phyloP scores from a whole-genome alignment of 2,329 filamentous ascomycete species.

The Aspergillus pseudoglaucus region DNA sequence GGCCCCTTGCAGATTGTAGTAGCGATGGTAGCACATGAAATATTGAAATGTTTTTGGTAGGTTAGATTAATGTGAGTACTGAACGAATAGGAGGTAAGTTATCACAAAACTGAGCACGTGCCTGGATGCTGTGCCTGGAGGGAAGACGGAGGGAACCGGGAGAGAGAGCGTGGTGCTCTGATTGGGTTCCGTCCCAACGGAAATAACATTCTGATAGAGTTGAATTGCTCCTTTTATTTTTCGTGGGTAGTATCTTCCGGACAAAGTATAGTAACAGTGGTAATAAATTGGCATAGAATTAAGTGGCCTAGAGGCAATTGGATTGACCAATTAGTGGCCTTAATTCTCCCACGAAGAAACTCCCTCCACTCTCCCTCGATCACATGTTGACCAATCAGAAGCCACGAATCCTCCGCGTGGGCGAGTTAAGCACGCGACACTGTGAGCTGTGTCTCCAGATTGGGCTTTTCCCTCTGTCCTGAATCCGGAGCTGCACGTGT shows the following conservation, averaged over 20 bases:
- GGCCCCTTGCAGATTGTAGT: constrained; percentile 3
- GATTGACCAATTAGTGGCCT: neutral
- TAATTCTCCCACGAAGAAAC: neutral
- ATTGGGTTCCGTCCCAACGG: too few relatives aligned
- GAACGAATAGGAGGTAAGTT: neutral
- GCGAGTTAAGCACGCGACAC: constrained; percentile 32
- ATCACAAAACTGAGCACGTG: neutral
- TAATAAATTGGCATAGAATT: neutral
- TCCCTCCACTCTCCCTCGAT: neutral
- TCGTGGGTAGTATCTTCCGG: too few relatives aligned
- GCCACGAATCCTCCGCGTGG: constrained; percentile 21
- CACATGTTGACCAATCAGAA: constrained; percentile 20
- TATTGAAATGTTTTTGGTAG: constrained; percentile 19
- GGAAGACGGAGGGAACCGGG: neutral
- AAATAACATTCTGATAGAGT: too few relatives aligned
- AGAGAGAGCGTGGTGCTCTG: neutral
- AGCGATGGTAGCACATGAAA: constrained; percentile 17
- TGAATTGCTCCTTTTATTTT: too few relatives aligned
- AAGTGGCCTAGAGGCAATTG: neutral
- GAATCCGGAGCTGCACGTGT: too few relatives aligned
- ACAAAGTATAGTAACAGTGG: too few relatives aligned
- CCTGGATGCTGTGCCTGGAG: neutral
- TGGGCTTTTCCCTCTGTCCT: too few relatives aligned
- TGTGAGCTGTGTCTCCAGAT: constrained; percentile 2
- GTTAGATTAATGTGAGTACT: neutral